Percentiles rank a stretch among this genome's conserved stretches.
These are phyloP conservation scores for Botrytis deweyae DNA, from an alignment of 2,329 filamentous ascomycete genomes.

Conservation along the genomic window DNA sequence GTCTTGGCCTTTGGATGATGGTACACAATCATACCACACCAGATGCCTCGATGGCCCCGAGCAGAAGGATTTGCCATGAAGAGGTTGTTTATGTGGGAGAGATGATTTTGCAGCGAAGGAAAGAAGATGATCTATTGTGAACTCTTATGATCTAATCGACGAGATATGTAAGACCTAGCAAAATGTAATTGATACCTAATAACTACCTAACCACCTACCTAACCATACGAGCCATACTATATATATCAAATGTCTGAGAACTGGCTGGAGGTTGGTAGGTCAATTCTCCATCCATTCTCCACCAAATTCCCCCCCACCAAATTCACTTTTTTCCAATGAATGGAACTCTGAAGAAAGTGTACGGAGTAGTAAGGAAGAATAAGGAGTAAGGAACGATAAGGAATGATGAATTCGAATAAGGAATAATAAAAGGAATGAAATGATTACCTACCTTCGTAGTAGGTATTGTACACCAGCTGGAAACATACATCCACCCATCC, in stretches of 20 bases:
- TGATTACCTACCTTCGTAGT: no score
- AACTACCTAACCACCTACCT: background rate
- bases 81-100: background rate
- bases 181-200: background rate
- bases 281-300: background rate
- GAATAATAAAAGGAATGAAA: no score
- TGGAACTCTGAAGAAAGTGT: background rate
- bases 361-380: no score
- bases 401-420: no score
- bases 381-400: background rate
- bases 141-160: background rate
- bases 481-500: background rate
- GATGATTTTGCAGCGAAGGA: background rate
- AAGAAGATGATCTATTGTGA: background rate
- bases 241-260: background rate
- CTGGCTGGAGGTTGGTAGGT: background rate
- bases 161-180: background rate
- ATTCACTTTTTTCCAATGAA: background rate
- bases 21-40: conserved; percentile 1
- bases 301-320: background rate
- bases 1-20: background rate
- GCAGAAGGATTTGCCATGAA: background rate
- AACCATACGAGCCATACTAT: background rate
- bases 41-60: background rate
- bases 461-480: no score